Evolutionary conservation across 2,329 filamentous ascomycete genomes (phyloP).

Genomic region (Pseudogymnoascus sp.): DNA sequence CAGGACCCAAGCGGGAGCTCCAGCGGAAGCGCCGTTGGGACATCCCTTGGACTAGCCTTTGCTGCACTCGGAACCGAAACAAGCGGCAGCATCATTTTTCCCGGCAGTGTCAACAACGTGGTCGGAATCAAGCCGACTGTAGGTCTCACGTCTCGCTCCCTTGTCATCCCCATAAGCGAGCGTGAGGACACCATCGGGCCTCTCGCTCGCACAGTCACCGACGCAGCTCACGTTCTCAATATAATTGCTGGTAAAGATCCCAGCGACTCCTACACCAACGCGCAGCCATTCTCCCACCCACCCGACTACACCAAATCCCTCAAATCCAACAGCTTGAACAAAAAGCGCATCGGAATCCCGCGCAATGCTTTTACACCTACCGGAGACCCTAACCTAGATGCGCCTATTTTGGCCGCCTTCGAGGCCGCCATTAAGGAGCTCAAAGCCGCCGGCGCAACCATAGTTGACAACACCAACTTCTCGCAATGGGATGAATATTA

Average conservation of each 20-base stretch:
- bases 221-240: slow-evolving; percentile 55
- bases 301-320: slow-evolving; percentile 57
- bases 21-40: slow-evolving; percentile 53
- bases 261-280: slow-evolving; percentile 56
- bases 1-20: slow-evolving; percentile 57
- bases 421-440: slow-evolving; percentile 46
- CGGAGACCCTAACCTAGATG: slow-evolving; percentile 24
- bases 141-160: slow-evolving; percentile 50
- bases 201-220: slow-evolving; percentile 56
- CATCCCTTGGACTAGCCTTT: slow-evolving; percentile 50
- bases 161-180: slow-evolving; percentile 58
- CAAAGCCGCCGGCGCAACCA: slow-evolving; percentile 46
- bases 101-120: slow-evolving; percentile 46
- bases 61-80: slow-evolving; percentile 58
- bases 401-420: slow-evolving; percentile 46
- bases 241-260: slow-evolving; percentile 55
- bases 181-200: slow-evolving; percentile 59
- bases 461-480: slow-evolving; percentile 55
- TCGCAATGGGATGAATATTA: slow-evolving; percentile 41
- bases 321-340: slow-evolving; percentile 42
- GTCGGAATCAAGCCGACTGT: slow-evolving; percentile 62
- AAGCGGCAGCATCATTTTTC: slow-evolving; percentile 53
- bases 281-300: slow-evolving; percentile 45
- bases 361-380: slow-evolving; percentile 45
- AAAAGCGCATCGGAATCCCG: slow-evolving; percentile 57